phyloP scores from a whole-genome alignment of 2,329 filamentous ascomycete species.

The Colletotrichum gloeosporioides region DNA sequence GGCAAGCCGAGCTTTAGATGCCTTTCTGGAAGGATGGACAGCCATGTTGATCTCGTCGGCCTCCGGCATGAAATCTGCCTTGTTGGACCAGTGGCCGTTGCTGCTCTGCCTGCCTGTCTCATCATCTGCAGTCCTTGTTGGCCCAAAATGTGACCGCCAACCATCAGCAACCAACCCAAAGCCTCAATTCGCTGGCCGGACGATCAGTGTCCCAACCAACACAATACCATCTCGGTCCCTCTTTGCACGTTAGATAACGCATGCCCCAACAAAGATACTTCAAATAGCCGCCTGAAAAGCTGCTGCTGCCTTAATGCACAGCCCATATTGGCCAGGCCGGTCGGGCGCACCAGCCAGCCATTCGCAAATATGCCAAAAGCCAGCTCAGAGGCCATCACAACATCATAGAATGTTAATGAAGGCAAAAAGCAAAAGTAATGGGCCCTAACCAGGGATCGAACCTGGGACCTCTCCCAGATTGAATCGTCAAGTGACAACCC shows the following conservation, averaged over 20 bases:
- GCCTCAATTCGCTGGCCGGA: not conserved
- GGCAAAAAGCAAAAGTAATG: not conserved
- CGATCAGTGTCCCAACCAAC: not conserved
- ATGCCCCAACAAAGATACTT: not conserved
- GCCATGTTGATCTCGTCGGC: not conserved
- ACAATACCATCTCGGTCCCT: not conserved
- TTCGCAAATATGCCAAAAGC: not conserved
- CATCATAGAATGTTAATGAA: not conserved
- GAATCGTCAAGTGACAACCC: not conserved
- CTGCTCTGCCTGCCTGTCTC: not conserved
- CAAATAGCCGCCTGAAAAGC: not conserved
- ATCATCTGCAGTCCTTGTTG: not conserved
- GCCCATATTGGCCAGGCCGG: not conserved
- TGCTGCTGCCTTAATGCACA: not conserved
- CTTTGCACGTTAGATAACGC: not conserved
- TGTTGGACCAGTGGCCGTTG: not conserved
- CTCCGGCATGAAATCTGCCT: not conserved
- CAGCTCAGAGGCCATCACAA: not conserved
- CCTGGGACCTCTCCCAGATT: constrained; percentile 15
- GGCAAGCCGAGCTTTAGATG: not conserved
- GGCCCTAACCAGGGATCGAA: constrained; percentile 22
- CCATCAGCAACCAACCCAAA: not conserved
- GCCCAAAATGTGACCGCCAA: not conserved
- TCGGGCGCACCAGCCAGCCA: not conserved
- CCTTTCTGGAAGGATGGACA: not conserved